phyloP scores from a whole-genome alignment of 768 basidiomycete genomes.

The Boletus rufocinnamomeus region DNA sequence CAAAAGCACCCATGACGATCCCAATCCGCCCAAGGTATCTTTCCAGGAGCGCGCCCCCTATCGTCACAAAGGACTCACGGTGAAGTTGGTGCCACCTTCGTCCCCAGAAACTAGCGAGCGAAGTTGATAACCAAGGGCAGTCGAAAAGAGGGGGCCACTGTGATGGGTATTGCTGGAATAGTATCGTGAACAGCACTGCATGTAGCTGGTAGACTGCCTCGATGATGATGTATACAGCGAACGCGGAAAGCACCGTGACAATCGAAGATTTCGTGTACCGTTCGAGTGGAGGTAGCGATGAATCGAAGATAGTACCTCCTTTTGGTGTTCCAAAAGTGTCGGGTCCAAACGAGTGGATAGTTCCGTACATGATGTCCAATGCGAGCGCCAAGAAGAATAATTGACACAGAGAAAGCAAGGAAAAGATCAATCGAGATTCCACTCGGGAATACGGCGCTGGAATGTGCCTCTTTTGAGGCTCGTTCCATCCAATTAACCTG shows the following conservation, averaged over 20 bases:
- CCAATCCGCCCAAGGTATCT: slow-evolving; percentile 51
- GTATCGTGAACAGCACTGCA: slow-evolving; percentile 45
- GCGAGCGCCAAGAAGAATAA: slow-evolving; percentile 1
- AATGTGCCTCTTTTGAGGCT: slow-evolving; percentile 13
- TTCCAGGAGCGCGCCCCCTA: slow-evolving; percentile 49
- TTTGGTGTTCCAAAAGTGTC: slow-evolving; percentile 37
- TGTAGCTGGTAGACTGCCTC: slow-evolving; percentile 43
- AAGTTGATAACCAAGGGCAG: slow-evolving; percentile 56
- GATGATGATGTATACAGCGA: slow-evolving; percentile 47
- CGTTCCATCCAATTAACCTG: slow-evolving; percentile 33
- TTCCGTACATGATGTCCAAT: slow-evolving; percentile 4
- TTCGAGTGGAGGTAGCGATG: slow-evolving; percentile 33
- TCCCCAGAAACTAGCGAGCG: slow-evolving; percentile 62
- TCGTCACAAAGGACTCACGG: slow-evolving; percentile 53
- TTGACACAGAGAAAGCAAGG: slow-evolving; percentile 18
- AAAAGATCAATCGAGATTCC: slow-evolving; percentile 24
- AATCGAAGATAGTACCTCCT: slow-evolving; percentile 42
- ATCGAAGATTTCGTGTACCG: slow-evolving; percentile 45
- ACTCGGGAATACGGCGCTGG: slow-evolving; percentile 15
- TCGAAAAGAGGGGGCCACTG: slow-evolving; percentile 69
- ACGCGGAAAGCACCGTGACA: slow-evolving; percentile 45
- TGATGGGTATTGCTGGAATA: slow-evolving; percentile 49
- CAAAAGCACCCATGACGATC: slow-evolving; percentile 57
- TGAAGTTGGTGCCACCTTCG: slow-evolving; percentile 71
- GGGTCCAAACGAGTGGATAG: slow-evolving; percentile 36